Percentiles rank a stretch among this genome's conserved stretches.
Evolutionary conservation across 495 filamentous ascomycete species (phyloP).

Genomic region (Pseudomonodictys pantanalensis): DNA sequence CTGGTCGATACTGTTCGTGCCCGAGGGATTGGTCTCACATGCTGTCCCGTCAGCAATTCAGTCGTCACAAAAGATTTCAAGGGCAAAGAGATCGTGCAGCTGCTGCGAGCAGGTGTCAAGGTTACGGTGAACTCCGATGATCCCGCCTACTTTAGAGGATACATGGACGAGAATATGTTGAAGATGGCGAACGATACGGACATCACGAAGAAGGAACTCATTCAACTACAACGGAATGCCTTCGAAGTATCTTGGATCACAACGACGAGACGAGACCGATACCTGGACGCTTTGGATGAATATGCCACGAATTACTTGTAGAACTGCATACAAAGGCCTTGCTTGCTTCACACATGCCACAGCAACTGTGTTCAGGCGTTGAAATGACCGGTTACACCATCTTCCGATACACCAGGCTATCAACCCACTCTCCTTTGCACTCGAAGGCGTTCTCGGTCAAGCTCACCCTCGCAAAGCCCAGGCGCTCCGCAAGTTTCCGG

Average conservation of each 20-base stretch:
- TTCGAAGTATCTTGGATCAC: constrained; percentile 16
- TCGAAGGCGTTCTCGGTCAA: constrained; percentile 23
- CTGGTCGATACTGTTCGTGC: too few relatives aligned
- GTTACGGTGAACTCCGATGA: constrained; percentile 16
- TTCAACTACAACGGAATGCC: constrained; percentile 11
- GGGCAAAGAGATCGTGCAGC: constrained; percentile 1
- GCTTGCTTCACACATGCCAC: too few relatives aligned
- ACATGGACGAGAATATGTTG: constrained; percentile 17
- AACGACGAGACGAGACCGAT: constrained; percentile 1
- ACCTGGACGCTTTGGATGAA: too few relatives aligned
- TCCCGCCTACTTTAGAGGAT: constrained; percentile 16
- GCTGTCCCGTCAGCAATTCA: constrained; percentile 16
- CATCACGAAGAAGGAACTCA: constrained; percentile 5
- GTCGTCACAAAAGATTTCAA: constrained; percentile 16
- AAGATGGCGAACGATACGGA: constrained; percentile 2
- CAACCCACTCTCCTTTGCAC: constrained; percentile 30
- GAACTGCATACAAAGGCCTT: too few relatives aligned
- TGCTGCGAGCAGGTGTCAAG: constrained; percentile 8
- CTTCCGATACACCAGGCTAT: constrained; percentile 22
- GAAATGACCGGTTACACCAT: background rate
- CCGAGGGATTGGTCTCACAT: constrained; percentile 5
- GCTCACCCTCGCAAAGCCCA: constrained; percentile 23
- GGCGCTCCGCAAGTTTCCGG: constrained; percentile 23
- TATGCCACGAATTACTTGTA: too few relatives aligned
- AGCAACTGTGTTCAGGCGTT: too few relatives aligned